Evolutionary conservation across 2,329 filamentous ascomycete genomes (phyloP).

Genomic region (Colletotrichum sp.): DNA sequence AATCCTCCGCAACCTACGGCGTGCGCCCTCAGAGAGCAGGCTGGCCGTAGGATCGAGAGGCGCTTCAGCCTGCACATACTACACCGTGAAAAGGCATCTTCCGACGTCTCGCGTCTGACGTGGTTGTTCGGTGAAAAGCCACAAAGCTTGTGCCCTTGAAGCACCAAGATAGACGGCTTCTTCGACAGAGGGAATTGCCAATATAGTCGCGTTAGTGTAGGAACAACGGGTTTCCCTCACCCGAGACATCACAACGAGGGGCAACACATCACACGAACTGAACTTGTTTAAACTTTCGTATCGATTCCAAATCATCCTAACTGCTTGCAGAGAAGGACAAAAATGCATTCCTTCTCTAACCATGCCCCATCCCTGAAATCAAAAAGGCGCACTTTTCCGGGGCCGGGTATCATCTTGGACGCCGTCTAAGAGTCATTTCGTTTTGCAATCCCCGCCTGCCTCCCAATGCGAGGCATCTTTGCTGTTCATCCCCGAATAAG

Average conservation of each 20-base stretch:
- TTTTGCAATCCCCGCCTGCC: not conserved
- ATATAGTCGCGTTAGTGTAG: not conserved
- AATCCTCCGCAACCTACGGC: not conserved
- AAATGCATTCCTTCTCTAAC: not conserved
- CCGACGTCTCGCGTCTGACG: not conserved
- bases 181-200: not conserved
- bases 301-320: not conserved
- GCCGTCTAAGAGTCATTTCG: slow-evolving; percentile 9
- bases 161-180: not conserved
- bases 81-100: not conserved
- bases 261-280: not conserved
- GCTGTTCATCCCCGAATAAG: not conserved
- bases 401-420: slow-evolving; percentile 13
- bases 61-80: not conserved
- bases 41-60: not conserved
- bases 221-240: not conserved
- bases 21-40: not conserved
- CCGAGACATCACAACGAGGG: not conserved
- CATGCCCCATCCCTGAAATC: not conserved
- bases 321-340: not conserved
- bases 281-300: not conserved
- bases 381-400: slow-evolving; percentile 10
- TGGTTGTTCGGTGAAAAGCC: not conserved
- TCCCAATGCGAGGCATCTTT: not conserved
- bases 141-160: not conserved